Percentiles rank a stretch among this genome's conserved stretches.
phyloP scores from a whole-genome alignment of 805 yeast species.

The Kuraishia piskuri region DNA sequence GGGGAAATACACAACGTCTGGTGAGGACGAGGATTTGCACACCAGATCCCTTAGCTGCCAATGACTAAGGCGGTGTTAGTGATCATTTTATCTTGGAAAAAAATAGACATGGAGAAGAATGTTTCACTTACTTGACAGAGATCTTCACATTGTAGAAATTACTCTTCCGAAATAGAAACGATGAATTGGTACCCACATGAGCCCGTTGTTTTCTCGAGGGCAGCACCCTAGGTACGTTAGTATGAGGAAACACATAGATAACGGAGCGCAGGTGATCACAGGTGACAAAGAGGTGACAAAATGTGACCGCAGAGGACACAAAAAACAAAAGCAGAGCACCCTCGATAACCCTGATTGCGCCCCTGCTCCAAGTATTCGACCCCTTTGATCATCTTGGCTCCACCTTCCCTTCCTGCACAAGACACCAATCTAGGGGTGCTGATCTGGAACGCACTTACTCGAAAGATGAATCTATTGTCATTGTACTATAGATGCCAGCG shows the following conservation, averaged over 20 bases:
- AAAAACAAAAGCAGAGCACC: no score
- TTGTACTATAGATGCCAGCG: no score
- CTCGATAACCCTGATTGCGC: no score
- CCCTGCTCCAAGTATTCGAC: no score
- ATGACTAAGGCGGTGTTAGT: constrained; percentile 27
- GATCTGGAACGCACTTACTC: neutral
- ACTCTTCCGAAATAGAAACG: constrained; percentile 14
- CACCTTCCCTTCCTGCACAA: neutral
- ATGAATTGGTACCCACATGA: neutral
- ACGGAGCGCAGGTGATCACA: no score
- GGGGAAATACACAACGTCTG: constrained; percentile 48
- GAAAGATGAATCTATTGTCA: neutral
- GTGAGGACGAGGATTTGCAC: constrained; percentile 33
- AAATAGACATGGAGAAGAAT: neutral
- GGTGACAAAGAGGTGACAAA: no score
- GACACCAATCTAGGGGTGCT: neutral
- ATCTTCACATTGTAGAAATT: constrained; percentile 21
- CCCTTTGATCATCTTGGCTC: no score
- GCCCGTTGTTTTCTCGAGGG: neutral
- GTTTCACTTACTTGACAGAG: constrained; percentile 24
- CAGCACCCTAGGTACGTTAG: neutral
- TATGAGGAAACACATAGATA: no score
- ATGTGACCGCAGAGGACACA: no score
- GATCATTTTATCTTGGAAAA: constrained; percentile 1
- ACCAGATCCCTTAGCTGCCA: constrained; percentile 83